Evolutionary conservation across 2,329 filamentous ascomycete genomes (phyloP).

Genomic region (Ascosphaera apis): DNA sequence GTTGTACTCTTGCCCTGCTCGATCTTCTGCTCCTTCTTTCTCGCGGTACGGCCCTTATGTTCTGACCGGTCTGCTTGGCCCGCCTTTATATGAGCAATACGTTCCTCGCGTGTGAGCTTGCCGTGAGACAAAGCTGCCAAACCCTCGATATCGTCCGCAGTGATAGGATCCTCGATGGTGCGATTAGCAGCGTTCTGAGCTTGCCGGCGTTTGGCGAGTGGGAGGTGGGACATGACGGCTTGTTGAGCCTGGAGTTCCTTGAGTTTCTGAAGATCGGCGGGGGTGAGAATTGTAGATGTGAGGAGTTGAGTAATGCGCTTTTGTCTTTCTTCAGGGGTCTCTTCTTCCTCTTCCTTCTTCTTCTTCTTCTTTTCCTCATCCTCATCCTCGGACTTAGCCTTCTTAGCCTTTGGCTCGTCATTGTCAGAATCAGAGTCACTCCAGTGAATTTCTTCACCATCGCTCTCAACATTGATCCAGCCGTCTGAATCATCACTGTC

Average conservation of each 20-base stretch:
- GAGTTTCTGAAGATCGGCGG: slow-evolving; percentile 86
- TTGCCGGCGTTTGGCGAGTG: slow-evolving; percentile 19
- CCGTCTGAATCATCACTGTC: slow-evolving; percentile 53
- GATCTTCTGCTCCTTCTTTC: slow-evolving; percentile 68
- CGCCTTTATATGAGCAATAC: slow-evolving; percentile 58
- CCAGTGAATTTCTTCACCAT: slow-evolving; percentile 46
- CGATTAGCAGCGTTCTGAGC: slow-evolving; percentile 26
- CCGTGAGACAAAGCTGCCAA: slow-evolving; percentile 46
- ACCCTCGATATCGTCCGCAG: slow-evolving; percentile 77
- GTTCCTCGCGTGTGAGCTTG: slow-evolving; percentile 77
- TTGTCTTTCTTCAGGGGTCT: slow-evolving; percentile 9
- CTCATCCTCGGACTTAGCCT: slow-evolving; percentile 28
- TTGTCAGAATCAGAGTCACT: slow-evolving; percentile 46
- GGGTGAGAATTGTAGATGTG: slow-evolving; percentile 84
- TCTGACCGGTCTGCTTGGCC: slow-evolving; percentile 55
- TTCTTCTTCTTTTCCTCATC: slow-evolving; percentile 11
- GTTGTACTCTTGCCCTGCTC: slow-evolving; percentile 84
- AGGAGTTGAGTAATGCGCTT: slow-evolving; percentile 42
- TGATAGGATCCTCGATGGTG: slow-evolving; percentile 70
- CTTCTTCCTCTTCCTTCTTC: slow-evolving; percentile 22
- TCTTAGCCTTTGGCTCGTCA: slow-evolving; percentile 26
- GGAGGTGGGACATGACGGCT: slow-evolving; percentile 40
- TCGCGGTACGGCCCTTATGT: slow-evolving; percentile 68
- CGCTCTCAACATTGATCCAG: slow-evolving; percentile 77
- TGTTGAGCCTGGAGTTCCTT: slow-evolving; percentile 61